Percentiles rank a stretch among this genome's conserved stretches.
phyloP scores from a whole-genome alignment of 306 rosid species.

The Vicia faba region DNA sequence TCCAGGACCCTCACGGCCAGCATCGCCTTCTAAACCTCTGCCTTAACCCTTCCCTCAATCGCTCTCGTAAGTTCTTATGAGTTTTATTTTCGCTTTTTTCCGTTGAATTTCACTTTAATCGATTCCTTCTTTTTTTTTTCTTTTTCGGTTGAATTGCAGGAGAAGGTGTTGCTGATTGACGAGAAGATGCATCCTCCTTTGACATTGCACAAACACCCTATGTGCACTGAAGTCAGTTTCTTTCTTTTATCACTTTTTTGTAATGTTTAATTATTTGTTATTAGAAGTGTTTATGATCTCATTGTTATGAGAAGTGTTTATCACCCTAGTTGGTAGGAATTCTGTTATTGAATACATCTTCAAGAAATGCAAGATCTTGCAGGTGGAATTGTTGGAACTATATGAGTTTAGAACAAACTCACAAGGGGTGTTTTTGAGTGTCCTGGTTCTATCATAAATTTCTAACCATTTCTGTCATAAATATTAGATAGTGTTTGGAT shows the following conservation, averaged over 20 bases:
- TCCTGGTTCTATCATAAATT: too few species aligned
- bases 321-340: too few species aligned
- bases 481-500: too few species aligned
- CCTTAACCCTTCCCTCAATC: conserved; percentile 18
- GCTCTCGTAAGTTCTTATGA: too few species aligned
- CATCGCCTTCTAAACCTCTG: conserved; percentile 3
- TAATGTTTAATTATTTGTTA: not conserved
- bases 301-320: not conserved
- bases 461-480: too few species aligned
- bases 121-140: not conserved
- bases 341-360: too few species aligned
- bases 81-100: not conserved
- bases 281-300: not conserved
- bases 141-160: conserved; percentile 21
- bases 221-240: conserved; percentile 84
- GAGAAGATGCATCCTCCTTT: conserved; percentile 88
- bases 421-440: too few species aligned
- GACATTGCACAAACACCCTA: conserved; percentile 90
- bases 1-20: not conserved
- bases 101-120: conserved; percentile 3
- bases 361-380: too few species aligned
- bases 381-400: too few species aligned
- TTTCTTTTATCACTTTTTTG: conserved; percentile 17
- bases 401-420: too few species aligned
- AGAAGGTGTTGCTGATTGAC: conserved; percentile 32